Evolutionary conservation across 352 stramenopile genomes (phyloP).

Genomic region (Globisporangium orthogonon): DNA sequence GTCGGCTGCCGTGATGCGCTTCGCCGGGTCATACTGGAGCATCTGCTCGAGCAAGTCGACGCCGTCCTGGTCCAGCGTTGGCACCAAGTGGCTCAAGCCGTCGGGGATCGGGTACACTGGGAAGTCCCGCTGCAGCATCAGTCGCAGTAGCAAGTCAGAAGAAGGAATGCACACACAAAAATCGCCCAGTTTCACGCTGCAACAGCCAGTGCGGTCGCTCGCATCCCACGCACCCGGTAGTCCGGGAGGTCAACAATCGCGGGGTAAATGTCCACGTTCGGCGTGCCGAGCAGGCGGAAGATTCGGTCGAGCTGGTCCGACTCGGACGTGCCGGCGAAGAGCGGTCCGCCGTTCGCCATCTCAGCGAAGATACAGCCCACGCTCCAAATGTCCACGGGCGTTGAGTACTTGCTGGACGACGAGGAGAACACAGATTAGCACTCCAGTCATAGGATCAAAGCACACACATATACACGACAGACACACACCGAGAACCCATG

Average conservation of each 20-base stretch:
- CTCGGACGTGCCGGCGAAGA: constrained; percentile 97
- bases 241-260: constrained; percentile 96
- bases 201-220: no score
- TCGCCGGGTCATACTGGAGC: constrained; percentile 84
- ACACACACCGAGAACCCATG: constrained; percentile 88
- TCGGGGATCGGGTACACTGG: constrained; percentile 87
- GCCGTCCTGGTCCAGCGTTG: constrained; percentile 85
- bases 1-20: constrained; percentile 92
- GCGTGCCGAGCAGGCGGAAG: constrained; percentile 96
- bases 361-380: constrained; percentile 99
- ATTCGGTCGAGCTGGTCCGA: constrained; percentile 96
- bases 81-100: constrained; percentile 87
- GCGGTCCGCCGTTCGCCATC: constrained; percentile 89
- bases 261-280: constrained; percentile 92
- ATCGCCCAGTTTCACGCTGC: no score
- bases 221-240: constrained; percentile 75
- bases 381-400: constrained; percentile 98
- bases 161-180: neutral
- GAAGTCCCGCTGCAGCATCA: constrained; percentile 73
- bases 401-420: constrained; percentile 93
- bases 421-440: neutral
- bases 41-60: constrained; percentile 92
- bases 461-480: neutral
- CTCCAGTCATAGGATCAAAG: no score
- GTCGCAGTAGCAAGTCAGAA: neutral